Percentiles rank a stretch among this genome's conserved stretches.
Conservation (phyloP, 2,329 filamentous ascomycete genomes). For the Xylaria arbuscula region DNA sequence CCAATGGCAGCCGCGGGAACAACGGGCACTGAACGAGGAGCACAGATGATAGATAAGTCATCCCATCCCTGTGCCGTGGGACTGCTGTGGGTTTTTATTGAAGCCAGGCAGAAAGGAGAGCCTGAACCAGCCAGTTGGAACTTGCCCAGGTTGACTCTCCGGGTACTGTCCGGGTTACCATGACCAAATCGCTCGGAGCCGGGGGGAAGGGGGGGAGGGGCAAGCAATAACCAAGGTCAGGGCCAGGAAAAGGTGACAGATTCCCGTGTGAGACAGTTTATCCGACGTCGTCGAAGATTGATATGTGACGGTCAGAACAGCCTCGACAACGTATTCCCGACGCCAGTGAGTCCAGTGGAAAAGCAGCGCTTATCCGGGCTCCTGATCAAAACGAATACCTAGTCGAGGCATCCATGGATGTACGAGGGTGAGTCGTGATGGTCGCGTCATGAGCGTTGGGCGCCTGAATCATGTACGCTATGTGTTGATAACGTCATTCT, state of each 20-base stretch:
- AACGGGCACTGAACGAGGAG: neutral
- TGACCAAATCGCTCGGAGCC: neutral
- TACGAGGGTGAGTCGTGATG: neutral
- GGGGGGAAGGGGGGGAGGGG: too few species aligned
- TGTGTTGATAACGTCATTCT: constrained; percentile 7
- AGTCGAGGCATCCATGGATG: neutral
- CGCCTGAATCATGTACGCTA: neutral
- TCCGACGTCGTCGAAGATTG: constrained; percentile 3
- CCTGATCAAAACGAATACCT: constrained; percentile 4
- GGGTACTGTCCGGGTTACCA: neutral
- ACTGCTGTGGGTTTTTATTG: neutral
- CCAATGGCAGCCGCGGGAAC: constrained; percentile 1
- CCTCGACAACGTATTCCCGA: too few species aligned
- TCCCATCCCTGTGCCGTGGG: constrained; percentile 15
- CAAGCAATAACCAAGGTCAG: neutral
- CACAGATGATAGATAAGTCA: constrained; percentile 11
- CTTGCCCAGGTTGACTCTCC: neutral
- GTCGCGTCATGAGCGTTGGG: neutral
- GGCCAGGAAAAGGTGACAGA: constrained; percentile 5
- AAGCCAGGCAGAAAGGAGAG: constrained; percentile 6
- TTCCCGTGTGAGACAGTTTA: neutral
- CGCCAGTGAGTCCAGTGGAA: constrained; percentile 11
- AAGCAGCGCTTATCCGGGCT: constrained; percentile 24
- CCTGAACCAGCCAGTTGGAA: constrained; percentile 16
- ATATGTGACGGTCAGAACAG: constrained; percentile 25